Base-by-base conservation (phyloP, 371 early-diverging fungal species). In the Conidiobolus incongruus region DNA sequence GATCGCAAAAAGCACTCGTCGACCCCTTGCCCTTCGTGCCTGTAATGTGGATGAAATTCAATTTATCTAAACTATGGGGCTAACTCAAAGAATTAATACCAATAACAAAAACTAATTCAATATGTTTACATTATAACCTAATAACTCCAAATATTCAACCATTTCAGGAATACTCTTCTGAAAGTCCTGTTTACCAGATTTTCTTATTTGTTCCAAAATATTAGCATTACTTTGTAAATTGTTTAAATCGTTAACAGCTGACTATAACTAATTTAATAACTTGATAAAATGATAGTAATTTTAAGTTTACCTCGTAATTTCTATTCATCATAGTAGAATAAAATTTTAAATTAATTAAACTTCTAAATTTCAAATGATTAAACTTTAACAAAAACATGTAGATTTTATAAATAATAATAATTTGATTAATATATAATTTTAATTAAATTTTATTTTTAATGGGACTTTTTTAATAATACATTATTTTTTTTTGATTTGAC, bases 21-120 rank as follows among this genome's bases (percentile, higher is more conserved):
- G 81, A 80, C 8, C 88, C 88, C 46, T 87, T 87, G 45, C 88
- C 88, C 45, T 87, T 87, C 21, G 86, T 85, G 12, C 87, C 86
- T 17, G 85, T 63, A 19, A 87, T 65, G 47, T 87, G 88, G 34
- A 86, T 79, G 20, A 81, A 48, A 47, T 81, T 77, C 31, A 88
- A 57, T 22, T 56, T 48, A 55, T 86, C 62, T 35, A 86, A 67
- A 39, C 72, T 74, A 5, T 53, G 43, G 8, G 67, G 52, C 64
- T 73, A 46, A n/a, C n/a, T 17, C n/a, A 11, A 34, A 29, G 32
- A 23, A 36, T 15, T 10, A 23, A 17, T 22, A 17, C 16, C n/a
- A 13, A 28, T 32, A 5, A 17, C 15, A 16, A 38, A 17, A 21
- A 19, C 7, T 22, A 35, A 31, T 5, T 10, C 26, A 36, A 4